Conservation (phyloP, 1,284 basidiomycete species). For the Trichosporon sp. region DNA sequence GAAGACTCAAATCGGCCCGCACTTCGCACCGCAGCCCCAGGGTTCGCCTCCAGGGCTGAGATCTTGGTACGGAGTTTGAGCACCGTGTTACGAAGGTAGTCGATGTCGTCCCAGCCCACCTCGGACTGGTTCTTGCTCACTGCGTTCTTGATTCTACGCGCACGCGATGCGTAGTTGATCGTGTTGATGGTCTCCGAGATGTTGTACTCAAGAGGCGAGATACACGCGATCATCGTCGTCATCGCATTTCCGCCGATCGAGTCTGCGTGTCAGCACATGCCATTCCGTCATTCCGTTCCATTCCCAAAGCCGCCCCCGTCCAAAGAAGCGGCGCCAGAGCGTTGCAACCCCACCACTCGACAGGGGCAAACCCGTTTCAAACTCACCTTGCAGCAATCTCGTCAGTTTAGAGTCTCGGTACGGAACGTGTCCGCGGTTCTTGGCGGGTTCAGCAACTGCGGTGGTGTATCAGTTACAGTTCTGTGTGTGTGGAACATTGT, state of each 20-base stretch:
- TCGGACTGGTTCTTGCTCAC: constrained; percentile 91
- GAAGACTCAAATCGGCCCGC: constrained; percentile 34
- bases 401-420: constrained; percentile 98
- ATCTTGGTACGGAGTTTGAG: constrained; percentile 69
- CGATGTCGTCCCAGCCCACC: constrained; percentile 97
- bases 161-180: constrained; percentile 96
- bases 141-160: constrained; percentile 94
- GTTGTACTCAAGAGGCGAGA: constrained; percentile 91
- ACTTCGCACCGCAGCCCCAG: constrained; percentile 33
- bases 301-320: background rate
- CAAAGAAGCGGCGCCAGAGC: background rate
- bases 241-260: constrained; percentile 98
- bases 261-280: constrained; percentile 58
- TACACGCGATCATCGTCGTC: constrained; percentile 98
- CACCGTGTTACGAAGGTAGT: constrained; percentile 88
- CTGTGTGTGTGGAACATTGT: background rate
- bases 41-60: constrained; percentile 66
- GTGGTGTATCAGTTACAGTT: constrained; percentile 21
- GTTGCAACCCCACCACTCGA: background rate
- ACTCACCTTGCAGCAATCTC: constrained; percentile 71
- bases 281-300: background rate
- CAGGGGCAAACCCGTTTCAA: background rate
- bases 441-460: constrained; percentile 83
- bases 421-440: constrained; percentile 70
- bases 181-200: constrained; percentile 93